A percentile compares a stretch with the other conserved stretches of the same genome.
phyloP scores from a whole-genome alignment of 2,329 filamentous ascomycete species.

The Incumbomyces delicatus region DNA sequence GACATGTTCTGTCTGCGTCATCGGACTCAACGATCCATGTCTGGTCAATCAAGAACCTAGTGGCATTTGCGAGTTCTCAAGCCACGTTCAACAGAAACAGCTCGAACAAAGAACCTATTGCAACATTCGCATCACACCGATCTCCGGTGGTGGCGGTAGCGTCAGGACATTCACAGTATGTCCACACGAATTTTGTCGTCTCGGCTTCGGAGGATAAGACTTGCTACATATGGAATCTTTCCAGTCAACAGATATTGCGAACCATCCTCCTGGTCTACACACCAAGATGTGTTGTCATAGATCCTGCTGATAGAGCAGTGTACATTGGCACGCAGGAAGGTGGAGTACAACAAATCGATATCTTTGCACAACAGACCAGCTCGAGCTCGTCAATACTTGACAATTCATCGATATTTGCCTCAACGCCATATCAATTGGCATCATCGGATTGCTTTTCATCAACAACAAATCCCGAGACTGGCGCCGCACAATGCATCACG shows the following conservation, averaged over 20 bases:
- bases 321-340: constrained; percentile 75
- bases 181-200: constrained; percentile 69
- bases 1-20: constrained; percentile 38
- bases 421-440: constrained; percentile 32
- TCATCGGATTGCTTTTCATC: constrained; percentile 38
- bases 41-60: constrained; percentile 70
- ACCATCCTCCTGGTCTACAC: constrained; percentile 70
- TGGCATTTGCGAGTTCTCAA: constrained; percentile 47
- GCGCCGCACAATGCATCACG: constrained; percentile 57
- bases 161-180: constrained; percentile 55
- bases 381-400: constrained; percentile 3
- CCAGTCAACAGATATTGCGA: constrained; percentile 63
- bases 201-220: constrained; percentile 80
- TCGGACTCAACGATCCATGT: constrained; percentile 80
- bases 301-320: constrained; percentile 73
- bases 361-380: constrained; percentile 38
- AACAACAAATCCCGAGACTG: constrained; percentile 50
- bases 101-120: constrained; percentile 55
- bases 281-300: constrained; percentile 64
- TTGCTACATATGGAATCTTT: constrained; percentile 87
- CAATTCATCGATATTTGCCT: constrained; percentile 27
- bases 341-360: constrained; percentile 67
- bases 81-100: constrained; percentile 39
- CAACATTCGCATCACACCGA: constrained; percentile 65
- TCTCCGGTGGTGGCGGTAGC: constrained; percentile 38